These are phyloP conservation scores for Trametes punicea DNA, from an alignment of 768 basidiomycete genomes.

Conservation along the genomic window DNA sequence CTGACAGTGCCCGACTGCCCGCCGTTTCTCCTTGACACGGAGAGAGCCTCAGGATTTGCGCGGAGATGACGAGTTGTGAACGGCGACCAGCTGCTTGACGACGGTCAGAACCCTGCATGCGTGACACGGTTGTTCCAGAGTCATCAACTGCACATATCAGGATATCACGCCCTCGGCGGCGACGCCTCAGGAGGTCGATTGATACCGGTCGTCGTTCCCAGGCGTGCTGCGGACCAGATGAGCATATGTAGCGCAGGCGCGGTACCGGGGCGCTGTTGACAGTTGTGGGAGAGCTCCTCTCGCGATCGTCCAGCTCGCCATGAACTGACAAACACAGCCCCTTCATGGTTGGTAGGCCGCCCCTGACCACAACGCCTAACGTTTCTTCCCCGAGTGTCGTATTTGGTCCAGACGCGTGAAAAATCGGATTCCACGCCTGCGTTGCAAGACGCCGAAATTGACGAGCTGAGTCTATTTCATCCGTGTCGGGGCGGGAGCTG, in stretches of 20 bases:
- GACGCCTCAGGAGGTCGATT: slow-evolving; percentile 1
- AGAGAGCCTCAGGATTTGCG: too few relatives aligned
- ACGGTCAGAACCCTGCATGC: neutral
- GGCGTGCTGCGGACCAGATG: neutral
- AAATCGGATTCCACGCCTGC: too few relatives aligned
- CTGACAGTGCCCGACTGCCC: neutral
- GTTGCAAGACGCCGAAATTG: slow-evolving; percentile 5
- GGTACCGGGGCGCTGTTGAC: neutral
- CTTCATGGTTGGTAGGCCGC: neutral
- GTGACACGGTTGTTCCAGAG: neutral
- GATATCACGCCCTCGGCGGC: slow-evolving; percentile 3
- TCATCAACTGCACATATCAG: neutral
- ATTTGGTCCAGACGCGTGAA: too few relatives aligned
- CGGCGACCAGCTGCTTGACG: neutral
- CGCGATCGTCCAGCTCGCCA: neutral
- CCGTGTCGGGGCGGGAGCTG: neutral
- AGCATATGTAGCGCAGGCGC: neutral
- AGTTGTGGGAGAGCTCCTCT: neutral
- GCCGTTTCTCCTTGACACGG: neutral
- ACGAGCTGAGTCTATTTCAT: slow-evolving; percentile 1
- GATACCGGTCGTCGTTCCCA: neutral
- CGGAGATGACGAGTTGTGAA: too few relatives aligned
- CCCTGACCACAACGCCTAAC: too few relatives aligned
- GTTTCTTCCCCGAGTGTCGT: too few relatives aligned
- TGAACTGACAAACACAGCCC: neutral